Conservation (phyloP, 2,329 filamentous ascomycete genomes). For the Gyromitra esculenta region DNA sequence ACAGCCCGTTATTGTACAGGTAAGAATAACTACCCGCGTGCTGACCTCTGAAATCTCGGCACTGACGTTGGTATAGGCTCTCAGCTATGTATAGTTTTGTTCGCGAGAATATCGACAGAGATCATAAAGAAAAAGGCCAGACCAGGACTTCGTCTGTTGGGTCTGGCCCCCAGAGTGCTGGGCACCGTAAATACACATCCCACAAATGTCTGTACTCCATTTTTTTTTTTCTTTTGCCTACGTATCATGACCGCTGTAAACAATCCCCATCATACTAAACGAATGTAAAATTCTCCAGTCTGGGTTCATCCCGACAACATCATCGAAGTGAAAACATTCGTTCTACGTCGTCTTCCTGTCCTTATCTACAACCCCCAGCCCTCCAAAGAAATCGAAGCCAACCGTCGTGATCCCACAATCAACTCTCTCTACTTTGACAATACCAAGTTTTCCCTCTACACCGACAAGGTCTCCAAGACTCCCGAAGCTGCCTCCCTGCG, state of each 20-base stretch:
- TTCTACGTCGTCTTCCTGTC: constrained; percentile 87
- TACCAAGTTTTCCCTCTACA: constrained; percentile 83
- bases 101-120: constrained; percentile 74
- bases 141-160: constrained; percentile 56
- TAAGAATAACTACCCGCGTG: constrained; percentile 40
- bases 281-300: constrained; percentile 64
- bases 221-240: neutral
- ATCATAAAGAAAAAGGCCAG: constrained; percentile 63
- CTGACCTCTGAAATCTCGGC: constrained; percentile 14
- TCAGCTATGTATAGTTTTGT: constrained; percentile 97
- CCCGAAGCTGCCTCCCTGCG: constrained; percentile 82
- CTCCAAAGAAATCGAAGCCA: constrained; percentile 81
- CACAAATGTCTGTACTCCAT: constrained; percentile 75
- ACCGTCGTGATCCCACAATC: constrained; percentile 82
- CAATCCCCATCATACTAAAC: constrained; percentile 26
- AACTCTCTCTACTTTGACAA: constrained; percentile 98
- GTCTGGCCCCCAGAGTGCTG: constrained; percentile 46
- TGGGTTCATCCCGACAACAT: constrained; percentile 97
- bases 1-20: constrained; percentile 85
- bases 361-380: constrained; percentile 92
- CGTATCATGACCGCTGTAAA: neutral
- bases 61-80: constrained; percentile 64
- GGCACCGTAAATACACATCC: constrained; percentile 77
- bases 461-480: constrained; percentile 80
- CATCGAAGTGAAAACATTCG: constrained; percentile 94